Conservation (phyloP, 495 filamentous ascomycete species). For the Aspergillus wentii region DNA sequence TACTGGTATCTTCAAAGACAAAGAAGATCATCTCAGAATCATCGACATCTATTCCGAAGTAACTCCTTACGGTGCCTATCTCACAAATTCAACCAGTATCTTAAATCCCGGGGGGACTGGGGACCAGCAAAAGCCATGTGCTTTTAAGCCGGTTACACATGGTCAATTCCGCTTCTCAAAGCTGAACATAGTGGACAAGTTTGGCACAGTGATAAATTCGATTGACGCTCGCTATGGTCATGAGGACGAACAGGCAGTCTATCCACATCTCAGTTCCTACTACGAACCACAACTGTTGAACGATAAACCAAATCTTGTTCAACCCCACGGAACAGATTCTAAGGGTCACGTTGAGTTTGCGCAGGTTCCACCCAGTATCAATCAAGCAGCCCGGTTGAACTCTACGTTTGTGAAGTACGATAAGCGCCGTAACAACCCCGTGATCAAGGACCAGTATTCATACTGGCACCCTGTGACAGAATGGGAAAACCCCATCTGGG, state of each 20-base stretch:
- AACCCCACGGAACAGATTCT: slow-evolving; percentile 15
- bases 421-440: neutral
- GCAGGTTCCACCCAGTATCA: slow-evolving; percentile 44
- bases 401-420: slow-evolving; percentile 22
- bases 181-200: slow-evolving; percentile 52
- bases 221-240: slow-evolving; percentile 21
- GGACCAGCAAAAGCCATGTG: too few relatives aligned
- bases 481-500: slow-evolving; percentile 49
- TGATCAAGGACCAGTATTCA: neutral
- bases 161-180: slow-evolving; percentile 39
- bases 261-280: slow-evolving; percentile 20
- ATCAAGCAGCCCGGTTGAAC: slow-evolving; percentile 44
- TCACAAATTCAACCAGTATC: too few relatives aligned
- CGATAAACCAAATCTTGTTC: slow-evolving; percentile 2
- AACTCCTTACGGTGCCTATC: slow-evolving; percentile 34
- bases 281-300: slow-evolving; percentile 12
- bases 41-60: slow-evolving; percentile 19
- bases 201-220: slow-evolving; percentile 30
- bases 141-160: slow-evolving; percentile 44
- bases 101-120: too few relatives aligned
- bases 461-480: slow-evolving; percentile 16
- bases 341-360: slow-evolving; percentile 25
- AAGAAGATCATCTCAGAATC: slow-evolving; percentile 1
- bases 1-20: slow-evolving; percentile 5
- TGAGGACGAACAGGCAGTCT: slow-evolving; percentile 11